Base-by-base conservation (phyloP, 352 stramenopile species). In the Elongisporangium anandrum region DNA sequence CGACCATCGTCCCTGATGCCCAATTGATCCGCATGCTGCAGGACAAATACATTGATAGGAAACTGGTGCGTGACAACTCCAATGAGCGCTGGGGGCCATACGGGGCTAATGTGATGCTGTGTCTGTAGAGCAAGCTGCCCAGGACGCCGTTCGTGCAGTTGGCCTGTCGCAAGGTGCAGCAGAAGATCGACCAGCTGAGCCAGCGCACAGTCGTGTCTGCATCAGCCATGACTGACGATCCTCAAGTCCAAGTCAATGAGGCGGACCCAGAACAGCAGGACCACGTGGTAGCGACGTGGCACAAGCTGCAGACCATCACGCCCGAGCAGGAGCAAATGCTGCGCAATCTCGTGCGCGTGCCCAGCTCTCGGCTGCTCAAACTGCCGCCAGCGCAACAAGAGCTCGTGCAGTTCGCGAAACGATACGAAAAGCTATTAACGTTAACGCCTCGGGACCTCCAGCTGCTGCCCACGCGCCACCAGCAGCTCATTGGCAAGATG, bases 141-240 rank as follows among this genome's bases (percentile, higher is more conserved):
- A 60, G 51, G 20, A 86, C 78, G 16, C 73, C 76, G 24, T 86
- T 88, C 58, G 78, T 88, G 56, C 58, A 72, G 53, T 57, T 86
- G 19, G 69, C 65, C 17, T 65, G 68, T 12, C 64, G 61, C 24
- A 88, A 86, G 38, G 64, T 67, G 26, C 61, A 74, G 34, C 70
- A 80, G 45, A 79, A 78, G 49, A 72, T 88, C 45, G 60, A 79
- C 13, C 71, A 74, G 21, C 63, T 87, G 21, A 12, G 54, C 19
- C 57, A 66, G 34, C 19, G 54, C 3, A 41, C 54, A 45, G 19
- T 65, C 45, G 17, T 17, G 16, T 41, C 56, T 61, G 56, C 34
- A 12, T 12, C 34, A 45, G 34, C 10, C 34, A 45, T 17, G 34
- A 45, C 12, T 12, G 34, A 45, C 10, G 34, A 45, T 45, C 26